Percentiles rank a stretch among this genome's conserved stretches.
Evolutionary conservation across 148 eudicot genomes (phyloP).

Genomic region (Silene latifolia): DNA sequence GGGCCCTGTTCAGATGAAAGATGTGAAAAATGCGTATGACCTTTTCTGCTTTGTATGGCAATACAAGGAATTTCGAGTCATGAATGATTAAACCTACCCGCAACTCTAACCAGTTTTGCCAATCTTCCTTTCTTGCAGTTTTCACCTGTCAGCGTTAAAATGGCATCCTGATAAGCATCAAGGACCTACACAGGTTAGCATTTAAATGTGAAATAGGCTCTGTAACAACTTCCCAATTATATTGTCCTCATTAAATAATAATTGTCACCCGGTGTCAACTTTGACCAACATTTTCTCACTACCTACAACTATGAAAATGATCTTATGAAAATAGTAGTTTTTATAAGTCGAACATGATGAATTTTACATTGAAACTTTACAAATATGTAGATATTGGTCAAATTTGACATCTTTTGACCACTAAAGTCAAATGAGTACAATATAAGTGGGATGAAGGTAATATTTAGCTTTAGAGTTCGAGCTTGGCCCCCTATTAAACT

Average conservation of each 20-base stretch:
- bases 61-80: not conserved
- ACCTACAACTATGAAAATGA: not conserved
- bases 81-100: not conserved
- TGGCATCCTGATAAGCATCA: constrained; percentile 99
- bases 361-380: not conserved
- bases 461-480: not conserved
- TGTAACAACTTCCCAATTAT: not conserved
- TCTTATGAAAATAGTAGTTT: not conserved
- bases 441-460: not conserved
- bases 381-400: not conserved
- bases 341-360: no score
- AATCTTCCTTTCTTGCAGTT: constrained; percentile 49
- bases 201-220: not conserved
- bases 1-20: constrained; percentile 71
- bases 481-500: not conserved
- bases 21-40: constrained; percentile 85
- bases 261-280: not conserved
- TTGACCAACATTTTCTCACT: not conserved
- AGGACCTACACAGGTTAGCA: constrained; percentile 71
- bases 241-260: not conserved
- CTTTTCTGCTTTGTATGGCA: not conserved
- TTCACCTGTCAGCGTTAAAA: constrained; percentile 74
- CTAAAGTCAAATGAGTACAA: not conserved
- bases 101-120: not conserved
- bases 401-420: not conserved